A percentile compares a stretch with the other conserved stretches of the same genome.
Evolutionary conservation across 1,284 basidiomycete genomes (phyloP).

Genomic region (Hypsizygus ulmarius): DNA sequence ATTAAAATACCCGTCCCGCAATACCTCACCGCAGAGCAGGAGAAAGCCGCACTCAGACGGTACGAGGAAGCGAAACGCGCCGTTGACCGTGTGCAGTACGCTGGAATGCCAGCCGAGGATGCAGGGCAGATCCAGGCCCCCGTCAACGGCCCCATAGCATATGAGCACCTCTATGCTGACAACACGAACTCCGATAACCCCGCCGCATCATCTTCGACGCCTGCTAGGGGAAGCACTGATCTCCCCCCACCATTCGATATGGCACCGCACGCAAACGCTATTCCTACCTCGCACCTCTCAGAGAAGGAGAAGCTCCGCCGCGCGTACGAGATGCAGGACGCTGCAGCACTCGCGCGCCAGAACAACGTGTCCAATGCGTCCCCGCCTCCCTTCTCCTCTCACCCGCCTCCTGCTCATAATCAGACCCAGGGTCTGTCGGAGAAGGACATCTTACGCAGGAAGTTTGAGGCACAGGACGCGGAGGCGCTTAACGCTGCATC

Average conservation of each 20-base stretch:
- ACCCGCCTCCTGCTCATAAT: slow-evolving; percentile 17
- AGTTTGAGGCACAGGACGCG: slow-evolving; percentile 47
- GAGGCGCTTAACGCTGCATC: slow-evolving; percentile 19
- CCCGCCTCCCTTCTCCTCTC: slow-evolving; percentile 23
- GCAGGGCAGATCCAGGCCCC: slow-evolving; percentile 3
- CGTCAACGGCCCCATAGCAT: slow-evolving; percentile 42
- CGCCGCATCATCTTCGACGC: slow-evolving; percentile 23
- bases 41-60: slow-evolving; percentile 62
- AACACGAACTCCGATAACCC: slow-evolving; percentile 23
- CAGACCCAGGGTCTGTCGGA: slow-evolving; percentile 27
- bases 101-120: slow-evolving; percentile 11
- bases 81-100: slow-evolving; percentile 51
- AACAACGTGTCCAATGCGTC: slow-evolving; percentile 14
- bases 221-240: slow-evolving; percentile 26
- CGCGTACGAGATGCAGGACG: slow-evolving; percentile 64
- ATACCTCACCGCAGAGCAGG: slow-evolving; percentile 46
- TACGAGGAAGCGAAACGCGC: slow-evolving; percentile 72
- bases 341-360: slow-evolving; percentile 37
- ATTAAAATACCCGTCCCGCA: slow-evolving; percentile 32
- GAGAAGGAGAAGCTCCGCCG: slow-evolving; percentile 55
- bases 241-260: slow-evolving; percentile 51
- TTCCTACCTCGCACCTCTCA: slow-evolving; percentile 37
- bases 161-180: slow-evolving; percentile 55
- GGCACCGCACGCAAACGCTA: slow-evolving; percentile 31
- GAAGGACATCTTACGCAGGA: slow-evolving; percentile 51